Base-by-base conservation (phyloP, 116 monocot species). In the Iris pallida region DNA sequence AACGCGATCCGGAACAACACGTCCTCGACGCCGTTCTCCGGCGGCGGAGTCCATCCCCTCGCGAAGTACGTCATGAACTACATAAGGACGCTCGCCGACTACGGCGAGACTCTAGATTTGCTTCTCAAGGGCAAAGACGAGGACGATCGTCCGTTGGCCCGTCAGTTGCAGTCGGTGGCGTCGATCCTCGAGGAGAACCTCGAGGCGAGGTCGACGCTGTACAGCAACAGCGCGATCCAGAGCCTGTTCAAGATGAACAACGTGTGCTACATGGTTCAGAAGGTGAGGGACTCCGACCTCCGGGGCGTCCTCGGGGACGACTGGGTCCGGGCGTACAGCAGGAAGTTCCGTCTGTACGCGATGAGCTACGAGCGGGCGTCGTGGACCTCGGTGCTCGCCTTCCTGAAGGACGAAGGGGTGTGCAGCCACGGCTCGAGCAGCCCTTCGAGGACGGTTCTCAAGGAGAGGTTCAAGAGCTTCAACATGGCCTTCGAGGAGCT, bases 41-140 rank as follows among this genome's bases (percentile, higher is more conserved):
- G 80, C 14, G 86, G 81, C 14, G 81, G 80, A 59, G 61, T 75
- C 16, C 83, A 83, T 68, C 90, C 80, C n/a, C 59, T 81, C 18
- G 79, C 83, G 6, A 80, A 53, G 48, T 90, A 83, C 48, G 90
- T 90, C 16, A 83, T 90, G 86, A 90, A 90, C 49, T 90, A 90
- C 49, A 61, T 81, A 7, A 64, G 17, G 14, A 53, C 69, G 6
- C 69, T 86, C 6, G 8, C 74, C 7, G 81, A 72, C 20, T 90
- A 83, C 47, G 62, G 74, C 9, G 68, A 71, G 46, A 76, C 81
- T 4, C 78, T 90, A 43, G 49, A 76, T 79, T 54, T 51, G 2
- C 55, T 90, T 43, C 71, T 90, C 6, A 70, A 66, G 19, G 45
- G 59, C 20, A 12, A 47, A 15, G 73, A 78, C 48, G 5, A 65